phyloP scores from a whole-genome alignment of 2,329 filamentous ascomycete genomes.

The Coniochaeta prunicola region DNA sequence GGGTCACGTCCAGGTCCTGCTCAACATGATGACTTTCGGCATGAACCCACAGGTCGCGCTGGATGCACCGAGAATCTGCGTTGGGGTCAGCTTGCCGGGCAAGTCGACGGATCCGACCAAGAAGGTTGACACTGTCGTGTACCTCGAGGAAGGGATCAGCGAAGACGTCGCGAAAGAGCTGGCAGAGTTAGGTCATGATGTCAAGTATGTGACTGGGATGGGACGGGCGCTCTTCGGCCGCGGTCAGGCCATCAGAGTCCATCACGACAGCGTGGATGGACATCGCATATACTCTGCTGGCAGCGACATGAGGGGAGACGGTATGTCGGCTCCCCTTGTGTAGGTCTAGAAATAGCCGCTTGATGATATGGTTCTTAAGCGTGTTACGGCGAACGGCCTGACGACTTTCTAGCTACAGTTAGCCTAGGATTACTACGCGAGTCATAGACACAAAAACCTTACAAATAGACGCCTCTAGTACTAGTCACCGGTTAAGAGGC shows the following conservation, averaged over 20 bases:
- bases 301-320: constrained; percentile 81
- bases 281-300: constrained; percentile 73
- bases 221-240: constrained; percentile 68
- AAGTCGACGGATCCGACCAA: constrained; percentile 38
- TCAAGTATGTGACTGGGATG: constrained; percentile 57
- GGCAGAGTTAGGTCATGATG: constrained; percentile 60
- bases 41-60: constrained; percentile 78
- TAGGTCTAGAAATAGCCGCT: neutral
- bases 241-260: constrained; percentile 74
- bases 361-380: constrained; percentile 2
- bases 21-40: constrained; percentile 79
- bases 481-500: neutral
- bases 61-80: constrained; percentile 80
- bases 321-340: constrained; percentile 36
- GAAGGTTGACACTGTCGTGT: constrained; percentile 57
- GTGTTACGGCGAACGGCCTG: neutral
- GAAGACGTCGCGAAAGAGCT: constrained; percentile 58
- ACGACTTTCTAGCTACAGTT: constrained; percentile 4
- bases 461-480: neutral
- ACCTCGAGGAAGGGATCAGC: constrained; percentile 73
- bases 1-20: constrained; percentile 83
- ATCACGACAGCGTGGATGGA: constrained; percentile 59
- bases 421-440: neutral
- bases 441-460: neutral
- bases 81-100: constrained; percentile 61